These are phyloP conservation scores for Apiospora hydei DNA, from an alignment of 2,329 filamentous ascomycete genomes.

Conservation along the genomic window DNA sequence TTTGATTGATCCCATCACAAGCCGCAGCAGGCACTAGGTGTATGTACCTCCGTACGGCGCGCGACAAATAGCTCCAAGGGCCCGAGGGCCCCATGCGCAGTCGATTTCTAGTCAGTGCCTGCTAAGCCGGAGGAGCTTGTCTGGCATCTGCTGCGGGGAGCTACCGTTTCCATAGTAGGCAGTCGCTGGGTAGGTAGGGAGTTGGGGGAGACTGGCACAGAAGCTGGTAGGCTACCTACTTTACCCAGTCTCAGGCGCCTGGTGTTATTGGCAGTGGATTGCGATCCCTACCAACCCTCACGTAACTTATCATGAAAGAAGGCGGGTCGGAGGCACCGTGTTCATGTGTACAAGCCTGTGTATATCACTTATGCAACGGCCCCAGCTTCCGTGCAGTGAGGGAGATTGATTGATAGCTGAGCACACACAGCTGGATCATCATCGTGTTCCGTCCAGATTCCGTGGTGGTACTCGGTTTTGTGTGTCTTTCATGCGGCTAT, in stretches of 20 bases:
- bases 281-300: slow-evolving; percentile 6
- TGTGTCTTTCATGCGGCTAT: slow-evolving; percentile 8
- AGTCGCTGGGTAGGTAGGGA: not conserved
- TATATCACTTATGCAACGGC: slow-evolving; percentile 15
- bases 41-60: not conserved
- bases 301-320: not conserved
- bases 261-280: slow-evolving; percentile 11
- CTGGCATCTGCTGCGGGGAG: not conserved
- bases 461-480: not conserved
- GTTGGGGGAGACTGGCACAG: too few species aligned
- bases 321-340: not conserved
- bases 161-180: slow-evolving; percentile 10
- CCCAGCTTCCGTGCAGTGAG: not conserved
- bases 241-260: not conserved
- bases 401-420: slow-evolving; percentile 1
- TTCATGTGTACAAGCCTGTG: not conserved
- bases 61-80: not conserved
- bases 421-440: slow-evolving; percentile 15
- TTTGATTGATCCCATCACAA: slow-evolving; percentile 1
- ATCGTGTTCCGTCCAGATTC: slow-evolving; percentile 11
- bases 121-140: not conserved
- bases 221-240: not conserved
- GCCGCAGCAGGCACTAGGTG: slow-evolving; percentile 19
- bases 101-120: slow-evolving; percentile 4
- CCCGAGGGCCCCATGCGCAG: not conserved